Evolutionary conservation across 2,329 filamentous ascomycete genomes (phyloP), one percentile per base, ranked within the genome.

Genomic region (Celoporthe dispersa): DNA sequence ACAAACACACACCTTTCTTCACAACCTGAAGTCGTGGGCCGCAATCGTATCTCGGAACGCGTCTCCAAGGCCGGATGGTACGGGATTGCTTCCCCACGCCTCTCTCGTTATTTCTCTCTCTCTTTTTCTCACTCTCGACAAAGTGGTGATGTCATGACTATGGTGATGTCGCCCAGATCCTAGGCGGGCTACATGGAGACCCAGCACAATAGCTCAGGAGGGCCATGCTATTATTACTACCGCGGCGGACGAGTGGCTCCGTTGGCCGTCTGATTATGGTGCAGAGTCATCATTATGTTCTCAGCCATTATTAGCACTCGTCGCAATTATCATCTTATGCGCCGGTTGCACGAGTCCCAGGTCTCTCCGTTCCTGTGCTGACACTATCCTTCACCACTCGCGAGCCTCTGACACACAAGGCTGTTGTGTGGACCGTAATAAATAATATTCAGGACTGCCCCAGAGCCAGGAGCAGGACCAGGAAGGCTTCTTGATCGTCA

Each of bases 101-200:
- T 57, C 48, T n/a, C 22, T 19, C 14, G 51, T 55, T 8, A 22
- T 22, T 48, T 53, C n/a, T 53, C 48, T 39, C 37, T 41, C 8
- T 39, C 8, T n/a, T n/a, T n/a, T n/a, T 39, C 37, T 22, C 44
- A n/a, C 7, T n/a, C 44, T n/a, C 44, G 22, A 28, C 25, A 3
- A 8, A 60, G 57, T 60, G 57, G 57, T 60, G 57, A 60, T 60
- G 57, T 60, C 57, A 60, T 60, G 57, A 60, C 31, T 60, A 14
- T 35, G 57, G 31, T n/a, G 57, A 60, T 35, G 19, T 35, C 57
- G 9, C 33, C 22, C 33, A 22, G 1, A 22, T 19, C 57, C 57
- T 14, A 8, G 57, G 57, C 33, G 33, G 16, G 33, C 57, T 33
- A 31, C 53, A 31, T 33, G 53, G 5, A 31, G 28, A 57, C 51